Conservation (phyloP, 306 rosid genomes). For the Ochetophila trinervis region DNA sequence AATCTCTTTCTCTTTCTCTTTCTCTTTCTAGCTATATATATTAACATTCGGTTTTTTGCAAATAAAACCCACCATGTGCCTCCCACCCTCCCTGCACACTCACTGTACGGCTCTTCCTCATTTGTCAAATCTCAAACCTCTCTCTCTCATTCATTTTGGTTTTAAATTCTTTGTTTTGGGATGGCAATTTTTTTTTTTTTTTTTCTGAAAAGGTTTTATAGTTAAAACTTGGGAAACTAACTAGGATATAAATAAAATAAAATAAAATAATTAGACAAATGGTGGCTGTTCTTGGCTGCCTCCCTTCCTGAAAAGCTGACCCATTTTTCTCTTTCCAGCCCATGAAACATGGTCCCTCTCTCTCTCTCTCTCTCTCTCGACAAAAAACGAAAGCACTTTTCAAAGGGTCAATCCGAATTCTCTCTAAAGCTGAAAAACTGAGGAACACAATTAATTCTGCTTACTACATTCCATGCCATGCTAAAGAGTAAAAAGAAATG, state of each 20-base stretch:
- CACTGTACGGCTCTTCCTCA: constrained; percentile 18
- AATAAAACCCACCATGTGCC: constrained; percentile 61
- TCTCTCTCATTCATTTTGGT: constrained; percentile 1
- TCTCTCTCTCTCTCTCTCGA: constrained; percentile 25
- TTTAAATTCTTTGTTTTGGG: constrained; percentile 1
- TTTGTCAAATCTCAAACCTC: neutral
- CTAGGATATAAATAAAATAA: neutral
- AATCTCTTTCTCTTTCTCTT: constrained; percentile 1
- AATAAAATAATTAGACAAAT: constrained; percentile 27
- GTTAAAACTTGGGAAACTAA: neutral
- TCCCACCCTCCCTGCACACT: constrained; percentile 57
- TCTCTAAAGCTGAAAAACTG: constrained; percentile 15
- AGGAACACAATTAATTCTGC: too few relatives aligned
- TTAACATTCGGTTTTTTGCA: constrained; percentile 40
- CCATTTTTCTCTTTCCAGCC: constrained; percentile 44
- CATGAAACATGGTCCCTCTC: constrained; percentile 42
- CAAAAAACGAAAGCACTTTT: constrained; percentile 26
- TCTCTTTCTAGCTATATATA: neutral
- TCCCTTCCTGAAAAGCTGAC: constrained; percentile 56
- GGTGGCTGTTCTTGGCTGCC: constrained; percentile 37
- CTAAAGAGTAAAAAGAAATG: too few relatives aligned
- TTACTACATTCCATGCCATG: too few relatives aligned
- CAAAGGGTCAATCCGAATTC: constrained; percentile 45
- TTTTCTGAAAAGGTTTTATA: too few relatives aligned
- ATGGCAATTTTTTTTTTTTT: neutral